These are phyloP conservation scores for Penicillium sp. DNA, from an alignment of 2,329 filamentous ascomycete genomes.

Conservation along the genomic window DNA sequence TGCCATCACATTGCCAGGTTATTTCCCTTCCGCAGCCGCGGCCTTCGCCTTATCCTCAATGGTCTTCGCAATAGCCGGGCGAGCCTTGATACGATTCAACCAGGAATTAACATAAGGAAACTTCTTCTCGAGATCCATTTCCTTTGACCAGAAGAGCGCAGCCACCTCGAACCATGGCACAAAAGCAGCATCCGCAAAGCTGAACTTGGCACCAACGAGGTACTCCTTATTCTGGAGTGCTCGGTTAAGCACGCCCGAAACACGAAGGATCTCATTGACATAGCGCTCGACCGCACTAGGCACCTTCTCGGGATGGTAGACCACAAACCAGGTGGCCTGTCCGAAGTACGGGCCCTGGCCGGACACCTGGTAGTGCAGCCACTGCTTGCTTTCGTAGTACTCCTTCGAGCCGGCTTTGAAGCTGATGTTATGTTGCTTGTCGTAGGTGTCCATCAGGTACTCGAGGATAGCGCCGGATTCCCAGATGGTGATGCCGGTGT, in stretches of 20 bases:
- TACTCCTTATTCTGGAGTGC: constrained; percentile 38
- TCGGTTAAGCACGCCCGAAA: constrained; percentile 45
- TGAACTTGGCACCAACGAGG: constrained; percentile 44
- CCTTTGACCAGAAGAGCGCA: too few relatives aligned
- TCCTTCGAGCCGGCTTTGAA: constrained; percentile 36
- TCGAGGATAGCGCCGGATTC: constrained; percentile 47
- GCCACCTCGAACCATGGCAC: constrained; percentile 34
- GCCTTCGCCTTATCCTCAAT: constrained; percentile 19
- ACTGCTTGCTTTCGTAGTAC: constrained; percentile 42
- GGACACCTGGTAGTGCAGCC: constrained; percentile 46
- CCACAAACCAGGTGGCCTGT: constrained; percentile 45
- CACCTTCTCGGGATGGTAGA: constrained; percentile 44
- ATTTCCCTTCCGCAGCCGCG: too few relatives aligned
- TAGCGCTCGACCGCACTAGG: constrained; percentile 46
- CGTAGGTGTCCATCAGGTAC: constrained; percentile 47
- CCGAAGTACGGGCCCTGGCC: constrained; percentile 52
- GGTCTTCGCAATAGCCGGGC: constrained; percentile 26
- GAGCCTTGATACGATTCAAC: constrained; percentile 29
- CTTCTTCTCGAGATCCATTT: constrained; percentile 27
- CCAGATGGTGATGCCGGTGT: constrained; percentile 42
- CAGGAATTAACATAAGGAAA: constrained; percentile 31
- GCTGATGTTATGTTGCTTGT: constrained; percentile 38
- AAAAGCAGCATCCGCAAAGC: constrained; percentile 45
- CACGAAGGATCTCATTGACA: constrained; percentile 44
- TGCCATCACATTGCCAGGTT: too few relatives aligned